A percentile compares a stretch with the other conserved stretches of the same genome.
These are phyloP conservation scores for Cordia subcordata DNA, from an alignment of 257 asterid genomes.

Conservation along the genomic window DNA sequence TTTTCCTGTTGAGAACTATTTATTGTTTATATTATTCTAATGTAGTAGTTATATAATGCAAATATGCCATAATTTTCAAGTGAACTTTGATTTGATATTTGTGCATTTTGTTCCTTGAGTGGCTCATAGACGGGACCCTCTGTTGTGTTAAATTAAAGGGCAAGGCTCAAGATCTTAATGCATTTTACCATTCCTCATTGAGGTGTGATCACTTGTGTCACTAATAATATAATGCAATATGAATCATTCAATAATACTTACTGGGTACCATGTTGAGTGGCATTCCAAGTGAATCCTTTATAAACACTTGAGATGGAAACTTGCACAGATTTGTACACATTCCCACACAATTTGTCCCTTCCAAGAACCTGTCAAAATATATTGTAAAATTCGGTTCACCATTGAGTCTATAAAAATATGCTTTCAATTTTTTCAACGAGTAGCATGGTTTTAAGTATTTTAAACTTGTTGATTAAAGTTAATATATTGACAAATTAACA, in stretches of 20 bases:
- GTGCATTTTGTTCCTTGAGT: slow-evolving; percentile 23
- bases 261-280: slow-evolving; percentile 88
- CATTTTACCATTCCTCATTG: slow-evolving; percentile 21
- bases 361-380: slow-evolving; percentile 54
- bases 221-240: not conserved
- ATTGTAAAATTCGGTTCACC: too few relatives aligned
- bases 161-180: slow-evolving; percentile 27
- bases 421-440: too few relatives aligned
- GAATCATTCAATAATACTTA: slow-evolving; percentile 25
- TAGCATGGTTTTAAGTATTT: too few relatives aligned
- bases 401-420: too few relatives aligned
- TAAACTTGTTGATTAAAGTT: too few relatives aligned
- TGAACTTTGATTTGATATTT: slow-evolving; percentile 19
- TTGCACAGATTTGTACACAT: slow-evolving; percentile 96
- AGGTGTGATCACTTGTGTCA: slow-evolving; percentile 8
- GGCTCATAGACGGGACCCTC: slow-evolving; percentile 36
- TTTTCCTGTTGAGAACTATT: not conserved
- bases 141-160: slow-evolving; percentile 15
- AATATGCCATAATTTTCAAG: slow-evolving; percentile 16
- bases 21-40: too few relatives aligned
- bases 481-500: too few relatives aligned
- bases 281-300: slow-evolving; percentile 74
- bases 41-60: too few relatives aligned
- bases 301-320: slow-evolving; percentile 81
- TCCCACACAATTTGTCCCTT: slow-evolving; percentile 93